Conservation (phyloP, 371 early-diverging fungal genomes). For the Apophysomyces elegans region DNA sequence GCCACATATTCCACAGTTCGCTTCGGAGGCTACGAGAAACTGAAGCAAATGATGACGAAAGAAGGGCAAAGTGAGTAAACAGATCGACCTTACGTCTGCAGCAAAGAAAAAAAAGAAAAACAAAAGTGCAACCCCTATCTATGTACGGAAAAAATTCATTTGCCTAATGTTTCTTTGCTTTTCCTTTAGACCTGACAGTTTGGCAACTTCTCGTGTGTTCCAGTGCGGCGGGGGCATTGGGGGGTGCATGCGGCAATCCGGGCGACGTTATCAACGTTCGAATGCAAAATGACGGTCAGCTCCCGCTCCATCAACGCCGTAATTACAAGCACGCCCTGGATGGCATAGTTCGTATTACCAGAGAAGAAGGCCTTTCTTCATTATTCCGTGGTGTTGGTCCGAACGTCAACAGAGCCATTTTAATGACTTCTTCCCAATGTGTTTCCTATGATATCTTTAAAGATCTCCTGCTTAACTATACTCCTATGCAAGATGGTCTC, state of each 20-base stretch:
- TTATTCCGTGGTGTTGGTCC: conserved; percentile 67
- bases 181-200: conserved; percentile 35
- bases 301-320: conserved; percentile 58
- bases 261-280: conserved; percentile 77
- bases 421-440: conserved; percentile 71
- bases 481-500: conserved; percentile 56
- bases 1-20: conserved; percentile 73
- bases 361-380: conserved; percentile 57
- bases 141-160: neutral
- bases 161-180: neutral
- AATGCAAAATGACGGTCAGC: conserved; percentile 73
- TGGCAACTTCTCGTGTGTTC: conserved; percentile 58
- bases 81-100: neutral
- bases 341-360: conserved; percentile 59
- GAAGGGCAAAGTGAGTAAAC: conserved; percentile 31
- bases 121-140: neutral
- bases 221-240: conserved; percentile 63
- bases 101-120: no score
- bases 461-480: conserved; percentile 47
- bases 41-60: conserved; percentile 42
- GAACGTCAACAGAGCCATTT: conserved; percentile 64
- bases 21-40: conserved; percentile 68
- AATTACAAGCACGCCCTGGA: conserved; percentile 72
- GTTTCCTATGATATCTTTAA: conserved; percentile 65
- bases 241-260: conserved; percentile 74